Evolutionary conservation across 192 early-diverging fungal species (phyloP), one percentile per base, ranked within the genome.

Genomic region (Backusella sp.): DNA sequence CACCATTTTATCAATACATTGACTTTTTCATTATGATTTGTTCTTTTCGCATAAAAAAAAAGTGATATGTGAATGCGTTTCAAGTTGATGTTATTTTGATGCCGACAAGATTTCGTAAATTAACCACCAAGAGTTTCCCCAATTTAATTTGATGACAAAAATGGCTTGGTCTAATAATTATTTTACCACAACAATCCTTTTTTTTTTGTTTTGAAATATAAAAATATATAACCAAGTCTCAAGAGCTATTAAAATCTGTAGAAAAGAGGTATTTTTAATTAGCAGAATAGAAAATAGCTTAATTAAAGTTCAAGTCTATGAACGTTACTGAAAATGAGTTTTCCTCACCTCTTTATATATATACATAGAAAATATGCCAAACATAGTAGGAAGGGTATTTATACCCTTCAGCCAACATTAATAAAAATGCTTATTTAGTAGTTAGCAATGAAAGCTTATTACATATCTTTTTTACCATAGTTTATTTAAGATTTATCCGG

Each of bases 401-500:
- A n/a, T 7, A 49, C 6, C 6, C 1, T 15, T 49, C 5, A 6
- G 17, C 6, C 14, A 15, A 17, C 14, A 17, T 44, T 44, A 17
- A 49, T n/a, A 49, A 49, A 49, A 49, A 49, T n/a, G 46, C 46
- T 49, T 49, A 49, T 21, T 49, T 49, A 49, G 19, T 19, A 49
- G 46, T 49, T 49, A 2, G 4, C 6, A 49, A 5, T n/a, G 17
- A 49, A 49, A 49, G 46, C 6, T 19, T 49, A 49, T 49, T 49
- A 49, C 46, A 49, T n/a, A 49, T 49, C 19, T 49, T 49, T 49
- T 49, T 49, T 49, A 39, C 37, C 11, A 39, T 49, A 44, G 15
- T 44, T 49, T 49, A 62, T 62, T 62, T 62, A 62, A 62, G 56
- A 62, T 62, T 62, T 62, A 62, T 62, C 56, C 23, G 56, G 56